Evolutionary conservation across 768 basidiomycete genomes (phyloP).

Genomic region (Leccinellum luteum): DNA sequence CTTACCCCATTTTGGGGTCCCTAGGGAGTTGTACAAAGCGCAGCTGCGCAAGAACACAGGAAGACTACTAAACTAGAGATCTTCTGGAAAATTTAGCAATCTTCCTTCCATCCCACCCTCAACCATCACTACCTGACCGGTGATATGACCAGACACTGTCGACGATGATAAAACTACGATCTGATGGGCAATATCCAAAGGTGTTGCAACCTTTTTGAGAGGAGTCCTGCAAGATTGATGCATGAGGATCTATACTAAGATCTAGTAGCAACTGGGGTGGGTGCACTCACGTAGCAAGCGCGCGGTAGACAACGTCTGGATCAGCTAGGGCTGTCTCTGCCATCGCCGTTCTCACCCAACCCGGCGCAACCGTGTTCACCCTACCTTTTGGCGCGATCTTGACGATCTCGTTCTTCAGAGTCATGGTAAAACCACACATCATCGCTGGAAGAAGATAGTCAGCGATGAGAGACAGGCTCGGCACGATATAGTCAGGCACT

Average conservation of each 20-base stretch:
- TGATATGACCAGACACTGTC: conserved; percentile 64
- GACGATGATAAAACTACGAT: conserved; percentile 60
- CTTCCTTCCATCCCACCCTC: conserved; percentile 81
- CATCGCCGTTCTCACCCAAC: conserved; percentile 67
- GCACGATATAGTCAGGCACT: neutral
- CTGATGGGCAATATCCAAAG: conserved; percentile 64
- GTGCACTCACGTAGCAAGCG: conserved; percentile 61
- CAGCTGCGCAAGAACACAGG: neutral
- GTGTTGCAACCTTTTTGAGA: conserved; percentile 62
- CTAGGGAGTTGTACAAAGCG: neutral
- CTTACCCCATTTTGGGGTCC: conserved; percentile 21
- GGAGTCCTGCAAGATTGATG: conserved; percentile 48
- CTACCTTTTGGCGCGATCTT: conserved; percentile 66
- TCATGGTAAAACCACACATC: conserved; percentile 69
- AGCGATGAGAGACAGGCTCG: neutral
- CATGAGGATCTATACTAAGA: neutral
- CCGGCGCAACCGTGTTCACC: conserved; percentile 70
- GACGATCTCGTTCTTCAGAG: conserved; percentile 80
- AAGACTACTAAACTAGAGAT: conserved; percentile 12
- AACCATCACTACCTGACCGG: conserved; percentile 68
- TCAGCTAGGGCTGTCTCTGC: conserved; percentile 56
- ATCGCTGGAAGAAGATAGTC: conserved; percentile 40
- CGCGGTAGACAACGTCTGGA: conserved; percentile 50
- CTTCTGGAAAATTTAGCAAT: conserved; percentile 42
- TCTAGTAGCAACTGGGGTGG: neutral